phyloP scores from a whole-genome alignment of 1,284 basidiomycete species.

The Papiliotrema flavescens region DNA sequence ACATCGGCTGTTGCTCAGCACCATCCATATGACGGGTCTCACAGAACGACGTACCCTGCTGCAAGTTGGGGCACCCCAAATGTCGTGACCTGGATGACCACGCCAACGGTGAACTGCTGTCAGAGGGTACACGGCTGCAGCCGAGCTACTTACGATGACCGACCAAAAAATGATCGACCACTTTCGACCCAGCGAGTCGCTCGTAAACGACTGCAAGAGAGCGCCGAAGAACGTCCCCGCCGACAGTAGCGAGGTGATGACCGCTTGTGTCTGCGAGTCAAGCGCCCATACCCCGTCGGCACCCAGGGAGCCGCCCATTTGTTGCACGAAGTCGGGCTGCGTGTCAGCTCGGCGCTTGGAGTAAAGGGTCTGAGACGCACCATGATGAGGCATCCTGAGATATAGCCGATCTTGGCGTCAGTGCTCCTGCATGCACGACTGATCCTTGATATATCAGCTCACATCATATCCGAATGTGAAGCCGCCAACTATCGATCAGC shows the following conservation, averaged over 20 bases:
- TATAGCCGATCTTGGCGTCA: slow-evolving; percentile 23
- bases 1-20: slow-evolving; percentile 19
- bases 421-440: background rate
- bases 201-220: slow-evolving; percentile 68
- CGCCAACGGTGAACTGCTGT: slow-evolving; percentile 56
- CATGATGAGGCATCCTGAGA: slow-evolving; percentile 73
- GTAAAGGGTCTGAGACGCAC: background rate
- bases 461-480: slow-evolving; percentile 32
- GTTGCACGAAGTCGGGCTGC: slow-evolving; percentile 61
- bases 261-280: slow-evolving; percentile 62
- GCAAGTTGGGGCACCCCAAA: slow-evolving; percentile 65
- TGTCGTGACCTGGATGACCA: slow-evolving; percentile 67
- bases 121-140: too few relatives aligned
- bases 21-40: background rate
- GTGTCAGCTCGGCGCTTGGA: background rate
- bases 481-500: slow-evolving; percentile 18
- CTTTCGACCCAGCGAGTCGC: slow-evolving; percentile 66
- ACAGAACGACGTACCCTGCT: slow-evolving; percentile 46
- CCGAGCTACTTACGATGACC: slow-evolving; percentile 50
- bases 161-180: slow-evolving; percentile 73
- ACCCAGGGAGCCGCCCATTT: slow-evolving; percentile 58
- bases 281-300: slow-evolving; percentile 56
- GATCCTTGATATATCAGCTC: background rate
- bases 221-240: slow-evolving; percentile 66
- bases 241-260: slow-evolving; percentile 73